These are phyloP conservation scores for Lepraria neglecta DNA, from an alignment of 495 filamentous ascomycete species.

Conservation along the genomic window DNA sequence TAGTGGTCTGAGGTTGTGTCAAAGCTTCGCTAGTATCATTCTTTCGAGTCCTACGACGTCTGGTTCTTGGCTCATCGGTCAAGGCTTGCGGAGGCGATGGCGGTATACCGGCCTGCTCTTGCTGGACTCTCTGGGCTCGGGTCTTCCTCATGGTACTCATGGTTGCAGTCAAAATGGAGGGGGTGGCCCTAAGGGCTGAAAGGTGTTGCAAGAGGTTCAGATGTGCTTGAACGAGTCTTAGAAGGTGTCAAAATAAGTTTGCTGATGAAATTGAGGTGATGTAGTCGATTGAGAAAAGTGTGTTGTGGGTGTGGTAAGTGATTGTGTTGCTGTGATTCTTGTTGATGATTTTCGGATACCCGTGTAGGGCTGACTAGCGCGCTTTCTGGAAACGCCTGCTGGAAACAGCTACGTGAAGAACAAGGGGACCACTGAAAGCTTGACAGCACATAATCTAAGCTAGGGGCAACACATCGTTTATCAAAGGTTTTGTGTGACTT, in stretches of 20 bases:
- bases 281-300: not conserved
- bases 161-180: not conserved
- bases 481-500: no score
- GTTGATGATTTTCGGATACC: not conserved
- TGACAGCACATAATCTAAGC: not conserved
- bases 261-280: not conserved
- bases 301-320: not conserved
- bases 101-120: constrained; percentile 5
- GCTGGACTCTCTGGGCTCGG: not conserved
- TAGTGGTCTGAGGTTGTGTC: not conserved
- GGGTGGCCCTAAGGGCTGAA: not conserved
- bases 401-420: not conserved
- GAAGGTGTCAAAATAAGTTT: not conserved
- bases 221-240: not conserved
- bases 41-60: not conserved
- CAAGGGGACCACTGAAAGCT: not conserved
- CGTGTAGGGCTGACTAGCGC: constrained; percentile 17
- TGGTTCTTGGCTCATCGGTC: not conserved
- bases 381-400: not conserved
- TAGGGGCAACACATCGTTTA: not conserved
- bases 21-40: not conserved
- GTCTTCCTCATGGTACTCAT: constrained; percentile 4
- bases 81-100: constrained; percentile 16
- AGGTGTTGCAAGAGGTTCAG: not conserved
- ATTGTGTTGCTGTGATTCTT: not conserved